Base-by-base conservation (phyloP, 306 rosid species). In the Aeschynomene evenia region DNA sequence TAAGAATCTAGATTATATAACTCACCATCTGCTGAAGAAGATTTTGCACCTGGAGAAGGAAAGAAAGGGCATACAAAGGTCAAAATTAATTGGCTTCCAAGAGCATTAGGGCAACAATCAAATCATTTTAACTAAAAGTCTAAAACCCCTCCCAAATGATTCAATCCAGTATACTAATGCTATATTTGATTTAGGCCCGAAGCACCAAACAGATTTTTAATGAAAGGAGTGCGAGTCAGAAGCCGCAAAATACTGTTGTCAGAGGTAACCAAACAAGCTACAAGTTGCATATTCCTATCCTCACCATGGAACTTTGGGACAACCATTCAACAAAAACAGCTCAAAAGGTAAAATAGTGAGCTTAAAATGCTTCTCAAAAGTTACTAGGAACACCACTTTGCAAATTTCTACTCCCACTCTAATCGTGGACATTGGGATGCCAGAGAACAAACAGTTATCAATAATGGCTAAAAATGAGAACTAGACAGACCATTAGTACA, bases 21-120 rank as follows among this genome's bases (percentile, higher is more conserved):
- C 98, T 90, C 85, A 93, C 98, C 98, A 93, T 90, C 76, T 93
- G 98, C 69, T 93, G 96, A 79, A 93, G 97, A 82, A 94, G 97
- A 82, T 88, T 89, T 79, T 91, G 97, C 84, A 94, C 99, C 99
- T 94, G 88, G 40, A 74, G 48, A 72, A 39, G 55, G 36, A 34
- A 31, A 69, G 56, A 33, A 7, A 18, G 2, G 26, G 52, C 26
- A 19, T 12, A 40, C 29, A 42, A 46, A 61, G 45, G 61, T 74
- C 57, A 88, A 22, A 60, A 37, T 5, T 21, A 3, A 69, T 46
- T 52, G 19, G 59, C 48, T 74, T 48, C 10, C 45, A 67, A 33
- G 74, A 58, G 57, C 43, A 33, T 42, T 19, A 65, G 74, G 53
- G 61, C 50, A 39, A 43, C 23, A 65, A 57, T 24, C 3, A 51